Evolutionary conservation across 176 grass and related monocot species (phyloP), one percentile per base, ranked within the genome.

Genomic region (Oryza punctata): DNA sequence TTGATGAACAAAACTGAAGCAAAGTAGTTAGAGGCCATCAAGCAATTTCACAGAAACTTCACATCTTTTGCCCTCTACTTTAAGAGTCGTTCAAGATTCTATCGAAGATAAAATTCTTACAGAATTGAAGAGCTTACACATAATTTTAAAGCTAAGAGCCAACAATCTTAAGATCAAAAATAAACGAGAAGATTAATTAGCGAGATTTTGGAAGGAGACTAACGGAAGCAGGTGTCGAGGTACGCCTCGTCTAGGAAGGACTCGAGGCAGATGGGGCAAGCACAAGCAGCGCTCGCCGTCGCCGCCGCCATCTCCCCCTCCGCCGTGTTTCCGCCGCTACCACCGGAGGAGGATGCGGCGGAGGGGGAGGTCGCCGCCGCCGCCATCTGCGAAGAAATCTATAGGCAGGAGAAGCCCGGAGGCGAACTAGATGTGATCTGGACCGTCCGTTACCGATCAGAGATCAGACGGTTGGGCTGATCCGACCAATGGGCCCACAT

Each of bases 151-250:
- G n/a, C n/a, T n/a, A n/a, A n/a, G n/a, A n/a, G n/a, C n/a, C n/a
- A n/a, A n/a, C n/a, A 32, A 77, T 9, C 32, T 68, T 45, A 66
- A 32, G 27, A 75, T 21, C 32, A 8, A 19, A 66, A 73, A 75
- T 60, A 57, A 30, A 21, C 12, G 21, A n/a, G 7, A 74, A 65
- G 12, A 18, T 12, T 28, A 8, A 19, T 10, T 28, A 8, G 23
- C 24, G n/a, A 35, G 24, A 69, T 64, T 71, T 63, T 8, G 45
- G 29, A 52, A 46, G 30, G 41, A 45, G 63, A 76, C 87, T 91
- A 47, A 94, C 92, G 92, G 52, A 91, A 79, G 68, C 92, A 91
- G 10, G 87, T 71, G 75, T 94, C 89, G 10, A 94, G 82, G 79
- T 94, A 91, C 18, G 92, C 89, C 81, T 94, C 86, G 63, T 91